Evolutionary conservation across 2,329 filamentous ascomycete species (phyloP).

Genomic region (Hawksworthiomyces lignivorus): DNA sequence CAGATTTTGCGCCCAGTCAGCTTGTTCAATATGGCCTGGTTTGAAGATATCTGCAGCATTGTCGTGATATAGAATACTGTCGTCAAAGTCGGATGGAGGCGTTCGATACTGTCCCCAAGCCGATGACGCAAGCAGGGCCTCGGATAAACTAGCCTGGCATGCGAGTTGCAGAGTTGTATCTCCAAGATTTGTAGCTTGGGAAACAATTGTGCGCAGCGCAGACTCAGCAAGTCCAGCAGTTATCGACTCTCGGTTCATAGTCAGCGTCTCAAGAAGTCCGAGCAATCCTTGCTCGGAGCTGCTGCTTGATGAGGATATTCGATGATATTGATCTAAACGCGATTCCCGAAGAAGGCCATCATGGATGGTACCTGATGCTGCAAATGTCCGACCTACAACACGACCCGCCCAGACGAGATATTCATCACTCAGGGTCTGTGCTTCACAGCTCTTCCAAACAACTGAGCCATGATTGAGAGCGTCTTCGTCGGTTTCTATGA

Average conservation of each 20-base stretch:
- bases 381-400: conserved; percentile 77
- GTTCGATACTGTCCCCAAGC: conserved; percentile 49
- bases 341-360: conserved; percentile 54
- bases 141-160: conserved; percentile 44
- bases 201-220: conserved; percentile 49
- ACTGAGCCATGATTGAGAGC: conserved; percentile 55
- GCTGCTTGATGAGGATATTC: conserved; percentile 34
- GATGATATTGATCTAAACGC: conserved; percentile 41
- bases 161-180: conserved; percentile 42
- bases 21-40: conserved; percentile 33
- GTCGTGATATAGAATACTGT: neutral
- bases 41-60: conserved; percentile 27
- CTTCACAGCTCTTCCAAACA: conserved; percentile 69
- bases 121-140: conserved; percentile 45
- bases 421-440: conserved; percentile 52
- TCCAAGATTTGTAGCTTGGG: conserved; percentile 39
- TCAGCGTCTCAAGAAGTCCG: conserved; percentile 52
- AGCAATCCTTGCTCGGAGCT: conserved; percentile 59
- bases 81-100: conserved; percentile 44
- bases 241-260: conserved; percentile 47
- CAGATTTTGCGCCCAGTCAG: conserved; percentile 55
- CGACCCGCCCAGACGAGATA: conserved; percentile 82
- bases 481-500: conserved; percentile 59
- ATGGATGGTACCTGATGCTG: conserved; percentile 62
- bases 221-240: conserved; percentile 55